These are phyloP conservation scores for Teratosphaeria viscida DNA, from an alignment of 2,329 filamentous ascomycete genomes.

Conservation along the genomic window DNA sequence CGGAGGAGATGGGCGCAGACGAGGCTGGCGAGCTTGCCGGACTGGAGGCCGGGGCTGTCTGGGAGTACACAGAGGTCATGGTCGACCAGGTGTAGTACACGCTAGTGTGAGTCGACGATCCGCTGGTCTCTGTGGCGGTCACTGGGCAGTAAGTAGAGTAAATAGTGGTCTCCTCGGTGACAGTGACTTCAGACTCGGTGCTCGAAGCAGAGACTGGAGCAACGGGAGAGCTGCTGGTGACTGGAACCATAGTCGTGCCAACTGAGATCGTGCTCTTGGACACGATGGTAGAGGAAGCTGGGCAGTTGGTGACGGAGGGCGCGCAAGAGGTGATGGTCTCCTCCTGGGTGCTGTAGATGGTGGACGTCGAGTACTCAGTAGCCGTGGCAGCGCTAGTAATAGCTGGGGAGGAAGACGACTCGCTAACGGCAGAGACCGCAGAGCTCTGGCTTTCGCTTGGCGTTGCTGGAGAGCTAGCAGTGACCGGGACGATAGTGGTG, in stretches of 20 bases:
- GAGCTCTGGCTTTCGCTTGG: not conserved
- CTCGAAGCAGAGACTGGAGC: slow-evolving; percentile 53
- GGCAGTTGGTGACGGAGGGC: slow-evolving; percentile 29
- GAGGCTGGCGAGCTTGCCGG: not conserved
- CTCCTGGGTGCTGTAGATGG: slow-evolving; percentile 32
- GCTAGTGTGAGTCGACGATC: slow-evolving; percentile 1
- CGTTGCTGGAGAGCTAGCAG: slow-evolving; percentile 54
- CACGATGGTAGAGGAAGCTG: slow-evolving; percentile 22
- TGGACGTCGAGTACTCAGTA: slow-evolving; percentile 12
- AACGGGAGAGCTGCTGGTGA: slow-evolving; percentile 65
- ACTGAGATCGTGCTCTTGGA: slow-evolving; percentile 23
- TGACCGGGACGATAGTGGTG: slow-evolving; percentile 48
- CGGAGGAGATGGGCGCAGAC: not conserved
- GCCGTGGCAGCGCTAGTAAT: not conserved
- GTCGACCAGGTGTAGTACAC: slow-evolving; percentile 8
- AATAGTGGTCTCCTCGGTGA: slow-evolving; percentile 5
- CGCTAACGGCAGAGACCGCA: not conserved
- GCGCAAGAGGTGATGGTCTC: slow-evolving; percentile 34
- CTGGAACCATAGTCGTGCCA: slow-evolving; percentile 38
- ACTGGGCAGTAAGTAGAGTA: slow-evolving; percentile 10
- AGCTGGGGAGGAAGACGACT: not conserved
- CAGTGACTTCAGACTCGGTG: slow-evolving; percentile 51
- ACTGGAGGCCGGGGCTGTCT: not conserved
- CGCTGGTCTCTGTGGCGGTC: not conserved
- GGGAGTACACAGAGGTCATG: slow-evolving; percentile 3